Evolutionary conservation across 2,329 filamentous ascomycete genomes (phyloP), one percentile per base, ranked within the genome.

Genomic region (Mycosphaerella sp.): DNA sequence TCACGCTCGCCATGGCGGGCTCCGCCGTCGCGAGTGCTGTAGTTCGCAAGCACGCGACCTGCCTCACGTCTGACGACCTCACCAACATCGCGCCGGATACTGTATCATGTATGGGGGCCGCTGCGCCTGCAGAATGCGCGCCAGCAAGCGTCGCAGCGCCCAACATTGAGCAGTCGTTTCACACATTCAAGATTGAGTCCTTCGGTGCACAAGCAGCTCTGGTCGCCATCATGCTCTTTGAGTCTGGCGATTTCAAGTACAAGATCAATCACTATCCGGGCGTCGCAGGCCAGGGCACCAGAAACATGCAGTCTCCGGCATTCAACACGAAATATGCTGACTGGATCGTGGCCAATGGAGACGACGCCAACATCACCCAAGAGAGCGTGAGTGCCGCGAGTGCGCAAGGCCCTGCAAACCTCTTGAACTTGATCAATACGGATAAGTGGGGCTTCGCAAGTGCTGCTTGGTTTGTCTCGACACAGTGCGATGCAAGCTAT

Each of bases 231-330:
- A 85, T 88, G 73, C 80, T 84, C 9, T 84, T 83, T 66, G 89
- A 95, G 73, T 82, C 80, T 1, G 81, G 54, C 21, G 77, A 60
- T 58, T 87, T 91, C 72, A 77, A 80, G 64, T 91, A 81, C 78
- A 87, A 85, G 70, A 78, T 76, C 69, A 89, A 90, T 71, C 74
- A 82, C 62, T 79, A 69, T 72, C 79, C 78, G 1, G 79, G 77
- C n/a, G 66, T 72, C 0, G 77, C 84, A 0, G 87, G 87, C 7
- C 85, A 91, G 68, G 87, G 87, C 23, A 90, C 87, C 0, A 72
- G 81, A 3, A 83, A 83, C 66, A 86, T 86, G 83, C 80, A 85
- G 69, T 77, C 74, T 49, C 73, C 80, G 0, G 63, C 69, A 1
- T 83, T 72, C 68, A 82, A 84, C 62, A 58, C 73, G 1, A 62